Evolutionary conservation across 768 basidiomycete genomes (phyloP).

Genomic region (Termitomyces sp.): DNA sequence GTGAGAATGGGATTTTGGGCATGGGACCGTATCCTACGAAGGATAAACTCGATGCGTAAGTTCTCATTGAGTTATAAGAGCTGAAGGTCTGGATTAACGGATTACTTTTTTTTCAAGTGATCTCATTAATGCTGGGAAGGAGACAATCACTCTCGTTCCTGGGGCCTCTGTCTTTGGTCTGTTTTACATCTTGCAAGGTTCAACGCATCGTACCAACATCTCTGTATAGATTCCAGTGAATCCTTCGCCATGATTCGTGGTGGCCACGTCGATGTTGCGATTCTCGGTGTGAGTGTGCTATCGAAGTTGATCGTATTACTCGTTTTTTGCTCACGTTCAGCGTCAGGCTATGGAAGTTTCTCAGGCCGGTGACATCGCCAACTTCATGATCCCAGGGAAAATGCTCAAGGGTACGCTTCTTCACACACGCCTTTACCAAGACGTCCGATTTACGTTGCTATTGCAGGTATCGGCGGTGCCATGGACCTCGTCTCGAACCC

Average conservation of each 20-base stretch:
- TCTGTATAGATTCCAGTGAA: constrained; percentile 70
- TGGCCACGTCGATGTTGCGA: constrained; percentile 90
- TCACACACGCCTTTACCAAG: background rate
- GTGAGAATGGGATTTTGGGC: constrained; percentile 86
- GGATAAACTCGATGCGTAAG: constrained; percentile 77
- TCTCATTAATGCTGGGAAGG: constrained; percentile 92
- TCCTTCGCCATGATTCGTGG: constrained; percentile 98
- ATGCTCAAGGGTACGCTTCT: constrained; percentile 62
- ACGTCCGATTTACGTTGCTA: background rate
- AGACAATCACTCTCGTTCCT: constrained; percentile 88
- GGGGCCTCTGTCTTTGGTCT: constrained; percentile 88
- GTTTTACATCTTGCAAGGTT: constrained; percentile 16
- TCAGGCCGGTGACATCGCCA: constrained; percentile 88
- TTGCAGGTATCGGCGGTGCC: constrained; percentile 87
- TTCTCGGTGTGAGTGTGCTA: constrained; percentile 73
- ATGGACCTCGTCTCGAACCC: constrained; percentile 98
- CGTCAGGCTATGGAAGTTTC: constrained; percentile 91
- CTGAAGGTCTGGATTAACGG: background rate
- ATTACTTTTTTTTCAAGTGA: constrained; percentile 46
- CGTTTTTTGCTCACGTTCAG: constrained; percentile 36
- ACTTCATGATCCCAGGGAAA: constrained; percentile 98
- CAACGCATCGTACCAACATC: background rate
- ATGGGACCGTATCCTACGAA: constrained; percentile 88
- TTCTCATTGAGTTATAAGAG: constrained; percentile 6
- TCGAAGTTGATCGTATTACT: constrained; percentile 43